A percentile compares a stretch with the other conserved stretches of the same genome.
phyloP scores from a whole-genome alignment of 192 early-diverging fungal species.

The Coemansia asiatica region DNA sequence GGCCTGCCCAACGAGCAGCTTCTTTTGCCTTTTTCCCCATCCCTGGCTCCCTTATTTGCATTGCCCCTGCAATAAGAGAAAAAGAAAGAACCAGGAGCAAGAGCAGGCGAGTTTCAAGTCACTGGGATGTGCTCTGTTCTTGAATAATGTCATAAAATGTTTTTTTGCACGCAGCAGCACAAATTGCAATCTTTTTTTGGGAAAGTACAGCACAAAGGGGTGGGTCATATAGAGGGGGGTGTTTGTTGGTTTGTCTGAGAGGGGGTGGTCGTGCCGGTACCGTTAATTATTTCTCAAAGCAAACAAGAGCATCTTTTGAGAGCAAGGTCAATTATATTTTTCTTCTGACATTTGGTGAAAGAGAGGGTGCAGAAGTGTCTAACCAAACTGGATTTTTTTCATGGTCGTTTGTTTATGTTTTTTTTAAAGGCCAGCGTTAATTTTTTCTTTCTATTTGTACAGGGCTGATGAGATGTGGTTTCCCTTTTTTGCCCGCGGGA shows the following conservation, averaged over 20 bases:
- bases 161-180: not conserved
- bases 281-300: not conserved
- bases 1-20: too few relatives aligned
- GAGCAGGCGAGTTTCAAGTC: too few relatives aligned
- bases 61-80: too few relatives aligned
- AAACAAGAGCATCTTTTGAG: not conserved
- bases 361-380: not conserved
- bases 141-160: not conserved
- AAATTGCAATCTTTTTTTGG: not conserved
- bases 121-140: not conserved
- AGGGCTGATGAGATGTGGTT: not conserved
- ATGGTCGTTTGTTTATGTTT: slow-evolving; percentile 10
- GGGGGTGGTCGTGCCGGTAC: not conserved
- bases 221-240: not conserved
- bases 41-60: too few relatives aligned
- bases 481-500: not conserved
- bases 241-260: not conserved
- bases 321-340: not conserved
- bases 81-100: too few relatives aligned
- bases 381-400: not conserved
- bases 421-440: not conserved
- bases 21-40: too few relatives aligned
- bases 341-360: not conserved
- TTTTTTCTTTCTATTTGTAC: slow-evolving; percentile 4
- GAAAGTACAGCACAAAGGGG: not conserved